Conservation (phyloP, 2,329 filamentous ascomycete genomes). For the Clonostachys chloroleuca region DNA sequence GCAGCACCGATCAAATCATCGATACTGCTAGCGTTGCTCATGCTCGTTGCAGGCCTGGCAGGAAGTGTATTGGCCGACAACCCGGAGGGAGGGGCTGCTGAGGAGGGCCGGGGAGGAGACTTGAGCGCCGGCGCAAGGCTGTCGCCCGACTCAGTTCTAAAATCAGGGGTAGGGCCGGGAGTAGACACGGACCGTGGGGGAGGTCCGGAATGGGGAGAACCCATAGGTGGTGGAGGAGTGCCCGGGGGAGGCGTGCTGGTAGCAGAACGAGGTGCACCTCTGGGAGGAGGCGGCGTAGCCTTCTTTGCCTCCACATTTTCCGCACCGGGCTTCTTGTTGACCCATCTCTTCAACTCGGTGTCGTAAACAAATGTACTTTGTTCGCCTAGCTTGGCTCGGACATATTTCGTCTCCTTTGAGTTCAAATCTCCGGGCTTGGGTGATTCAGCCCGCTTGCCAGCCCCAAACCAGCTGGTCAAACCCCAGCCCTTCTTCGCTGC, state of each 20-base stretch:
- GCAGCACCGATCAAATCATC: slow-evolving; percentile 84
- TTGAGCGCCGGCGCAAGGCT: slow-evolving; percentile 22
- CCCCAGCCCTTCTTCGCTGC: slow-evolving; percentile 67
- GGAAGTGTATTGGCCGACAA: no score
- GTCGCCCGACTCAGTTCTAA: slow-evolving; percentile 26
- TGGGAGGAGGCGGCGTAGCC: slow-evolving; percentile 77
- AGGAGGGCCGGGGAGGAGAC: slow-evolving; percentile 37
- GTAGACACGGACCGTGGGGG: slow-evolving; percentile 21
- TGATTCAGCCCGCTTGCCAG: slow-evolving; percentile 52
- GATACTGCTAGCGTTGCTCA: slow-evolving; percentile 91
- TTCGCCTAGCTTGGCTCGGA: slow-evolving; percentile 91
- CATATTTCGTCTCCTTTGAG: slow-evolving; percentile 56
- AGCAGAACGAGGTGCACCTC: slow-evolving; percentile 48
- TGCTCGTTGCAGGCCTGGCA: slow-evolving; percentile 65
- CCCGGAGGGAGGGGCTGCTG: slow-evolving; percentile 50
- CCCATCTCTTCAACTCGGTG: slow-evolving; percentile 93
- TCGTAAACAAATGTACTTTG: slow-evolving; percentile 92
- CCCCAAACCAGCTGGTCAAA: slow-evolving; percentile 78
- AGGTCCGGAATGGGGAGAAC: slow-evolving; percentile 5
- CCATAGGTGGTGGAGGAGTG: slow-evolving; percentile 22
- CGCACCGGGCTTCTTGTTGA: slow-evolving; percentile 86
- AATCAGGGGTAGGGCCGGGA: slow-evolving; percentile 18
- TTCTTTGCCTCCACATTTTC: slow-evolving; percentile 55
- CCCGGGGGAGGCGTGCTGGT: slow-evolving; percentile 46
- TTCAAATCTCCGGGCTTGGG: slow-evolving; percentile 19